Conservation (phyloP, 352 stramenopile species). For the Phytophthora lateralis region DNA sequence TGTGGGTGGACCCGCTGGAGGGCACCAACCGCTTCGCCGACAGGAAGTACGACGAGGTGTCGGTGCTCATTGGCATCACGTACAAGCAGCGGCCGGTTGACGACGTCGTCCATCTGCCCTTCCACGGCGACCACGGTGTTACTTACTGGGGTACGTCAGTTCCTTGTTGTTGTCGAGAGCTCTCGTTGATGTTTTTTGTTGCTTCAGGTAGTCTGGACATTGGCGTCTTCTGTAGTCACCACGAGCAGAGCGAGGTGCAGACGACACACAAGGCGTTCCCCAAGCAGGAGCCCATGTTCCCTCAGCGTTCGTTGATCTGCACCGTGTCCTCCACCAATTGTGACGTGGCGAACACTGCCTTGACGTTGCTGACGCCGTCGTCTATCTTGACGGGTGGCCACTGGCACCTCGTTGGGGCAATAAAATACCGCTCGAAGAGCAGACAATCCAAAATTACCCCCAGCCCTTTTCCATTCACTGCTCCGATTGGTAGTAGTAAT, state of each 20-base stretch:
- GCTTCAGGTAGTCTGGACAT: conserved; percentile 52
- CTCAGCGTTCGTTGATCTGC: conserved; percentile 46
- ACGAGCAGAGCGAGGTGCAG: conserved; percentile 30
- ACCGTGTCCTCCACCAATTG: conserved; percentile 68
- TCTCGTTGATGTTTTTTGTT: conserved; percentile 9
- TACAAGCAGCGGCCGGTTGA: conserved; percentile 68
- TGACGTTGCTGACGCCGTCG: conserved; percentile 41
- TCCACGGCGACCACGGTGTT: conserved; percentile 52
- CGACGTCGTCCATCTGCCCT: conserved; percentile 77
- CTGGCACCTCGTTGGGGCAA: too few species aligned
- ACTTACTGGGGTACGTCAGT: conserved; percentile 68
- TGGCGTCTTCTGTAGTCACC: conserved; percentile 54
- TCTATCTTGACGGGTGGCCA: conserved; percentile 60
- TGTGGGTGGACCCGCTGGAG: conserved; percentile 83
- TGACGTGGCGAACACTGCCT: conserved; percentile 47
- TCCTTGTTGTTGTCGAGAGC: too few species aligned
- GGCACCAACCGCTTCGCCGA: conserved; percentile 82
- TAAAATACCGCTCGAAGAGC: too few species aligned
- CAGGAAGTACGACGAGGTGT: conserved; percentile 77
- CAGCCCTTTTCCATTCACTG: too few species aligned
- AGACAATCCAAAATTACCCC: too few species aligned
- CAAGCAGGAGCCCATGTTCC: conserved; percentile 32
- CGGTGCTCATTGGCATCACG: conserved; percentile 75
- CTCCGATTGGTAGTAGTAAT: too few species aligned
- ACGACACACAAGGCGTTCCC: conserved; percentile 36